Conservation (phyloP, 192 early-diverging fungal genomes). For the Glomus cerebriforme region DNA sequence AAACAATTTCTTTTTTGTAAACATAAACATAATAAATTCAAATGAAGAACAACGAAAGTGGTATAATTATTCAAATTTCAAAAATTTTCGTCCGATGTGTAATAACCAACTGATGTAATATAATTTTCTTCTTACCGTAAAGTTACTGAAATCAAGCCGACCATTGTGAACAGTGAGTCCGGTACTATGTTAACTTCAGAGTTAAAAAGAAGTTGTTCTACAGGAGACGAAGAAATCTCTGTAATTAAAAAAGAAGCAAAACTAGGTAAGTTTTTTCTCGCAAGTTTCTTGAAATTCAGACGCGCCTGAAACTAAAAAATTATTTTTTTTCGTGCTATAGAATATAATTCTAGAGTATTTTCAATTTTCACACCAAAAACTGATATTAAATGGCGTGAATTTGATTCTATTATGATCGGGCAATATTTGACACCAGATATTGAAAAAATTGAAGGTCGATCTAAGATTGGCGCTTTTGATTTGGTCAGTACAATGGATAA, state of each 20-base stretch:
- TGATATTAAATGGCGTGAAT: constrained; percentile 1
- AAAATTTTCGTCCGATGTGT: no score
- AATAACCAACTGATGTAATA: not conserved
- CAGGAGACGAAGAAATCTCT: not conserved
- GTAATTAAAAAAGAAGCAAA: constrained; percentile 1
- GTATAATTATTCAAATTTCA: no score
- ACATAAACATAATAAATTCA: no score
- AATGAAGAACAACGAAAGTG: no score
- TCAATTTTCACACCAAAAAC: not conserved
- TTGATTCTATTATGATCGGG: constrained; percentile 22
- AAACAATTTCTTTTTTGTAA: no score
- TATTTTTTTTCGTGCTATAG: not conserved
- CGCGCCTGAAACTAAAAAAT: not conserved
- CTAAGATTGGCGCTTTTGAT: constrained; percentile 27
- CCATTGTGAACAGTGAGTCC: not conserved
- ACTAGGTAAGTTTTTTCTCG: not conserved
- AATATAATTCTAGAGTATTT: not conserved
- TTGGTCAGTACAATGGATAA: not conserved
- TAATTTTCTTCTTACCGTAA: not conserved
- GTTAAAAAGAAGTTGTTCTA: not conserved
- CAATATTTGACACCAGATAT: not conserved
- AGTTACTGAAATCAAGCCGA: not conserved
- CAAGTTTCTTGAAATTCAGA: not conserved
- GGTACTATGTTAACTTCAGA: no score
- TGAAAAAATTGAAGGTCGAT: not conserved